Conservation (phyloP, 139 green algal species). For the Micractinium conductrix region DNA sequence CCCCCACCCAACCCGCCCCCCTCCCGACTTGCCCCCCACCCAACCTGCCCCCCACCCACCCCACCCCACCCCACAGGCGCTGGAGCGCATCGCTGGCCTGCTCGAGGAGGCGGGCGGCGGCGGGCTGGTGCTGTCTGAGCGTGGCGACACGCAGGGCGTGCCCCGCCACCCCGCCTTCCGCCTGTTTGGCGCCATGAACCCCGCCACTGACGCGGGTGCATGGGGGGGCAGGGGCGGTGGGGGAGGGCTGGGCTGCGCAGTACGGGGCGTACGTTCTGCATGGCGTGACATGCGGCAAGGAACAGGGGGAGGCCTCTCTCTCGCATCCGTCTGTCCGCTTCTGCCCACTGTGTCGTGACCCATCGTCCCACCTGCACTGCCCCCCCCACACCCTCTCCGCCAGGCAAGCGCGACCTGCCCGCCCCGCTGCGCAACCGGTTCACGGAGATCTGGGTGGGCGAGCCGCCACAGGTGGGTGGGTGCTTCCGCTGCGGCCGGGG, state of each 20-base stretch:
- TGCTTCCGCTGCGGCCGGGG: no score
- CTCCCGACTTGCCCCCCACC: not conserved
- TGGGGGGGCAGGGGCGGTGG: not conserved
- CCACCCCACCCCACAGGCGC: conserved; percentile 47
- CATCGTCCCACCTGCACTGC: not conserved
- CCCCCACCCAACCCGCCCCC: no score
- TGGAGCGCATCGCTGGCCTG: conserved; percentile 89
- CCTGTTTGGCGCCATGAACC: conserved; percentile 98
- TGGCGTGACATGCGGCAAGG: no score
- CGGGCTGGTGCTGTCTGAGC: conserved; percentile 81
- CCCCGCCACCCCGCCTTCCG: conserved; percentile 90
- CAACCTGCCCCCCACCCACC: no score
- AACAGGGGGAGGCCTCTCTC: no score
- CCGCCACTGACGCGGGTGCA: conserved; percentile 84
- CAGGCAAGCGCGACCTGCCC: conserved; percentile 96
- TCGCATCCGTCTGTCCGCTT: not conserved
- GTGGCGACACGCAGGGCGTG: conserved; percentile 77
- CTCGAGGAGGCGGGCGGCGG: conserved; percentile 74
- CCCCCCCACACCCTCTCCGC: not conserved
- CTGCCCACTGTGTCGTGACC: not conserved
- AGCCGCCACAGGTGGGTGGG: conserved; percentile 69
- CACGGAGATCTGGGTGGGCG: conserved; percentile 94
- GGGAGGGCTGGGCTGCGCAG: not conserved
- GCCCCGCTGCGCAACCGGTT: conserved; percentile 88
- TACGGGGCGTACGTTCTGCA: no score